A percentile compares a stretch with the other conserved stretches of the same genome.
phyloP scores from a whole-genome alignment of 1,139 yeast genomes.

The Casaregolazyma lundiana region DNA sequence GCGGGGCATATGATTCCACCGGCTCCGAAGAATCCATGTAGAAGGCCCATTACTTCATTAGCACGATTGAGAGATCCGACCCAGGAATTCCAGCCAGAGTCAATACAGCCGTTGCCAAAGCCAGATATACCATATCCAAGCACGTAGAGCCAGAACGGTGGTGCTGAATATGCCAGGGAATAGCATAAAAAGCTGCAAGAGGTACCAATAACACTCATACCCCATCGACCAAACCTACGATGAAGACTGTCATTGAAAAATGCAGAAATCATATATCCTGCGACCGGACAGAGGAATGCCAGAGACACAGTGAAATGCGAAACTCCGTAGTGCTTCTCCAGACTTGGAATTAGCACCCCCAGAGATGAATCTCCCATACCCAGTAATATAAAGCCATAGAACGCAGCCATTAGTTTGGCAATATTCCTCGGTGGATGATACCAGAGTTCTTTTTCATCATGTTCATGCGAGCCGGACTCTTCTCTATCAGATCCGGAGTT shows the following conservation, averaged over 20 bases:
- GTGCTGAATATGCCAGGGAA: constrained; percentile 41
- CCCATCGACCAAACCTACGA: constrained; percentile 40
- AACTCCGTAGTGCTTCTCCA: constrained; percentile 27
- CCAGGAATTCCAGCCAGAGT: constrained; percentile 55
- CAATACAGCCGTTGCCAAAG: constrained; percentile 49
- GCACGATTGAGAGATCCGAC: constrained; percentile 47
- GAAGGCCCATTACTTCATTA: constrained; percentile 46
- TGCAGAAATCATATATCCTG: constrained; percentile 39
- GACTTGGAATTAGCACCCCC: constrained; percentile 26
- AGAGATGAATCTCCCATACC: constrained; percentile 31
- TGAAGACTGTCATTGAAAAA: constrained; percentile 34
- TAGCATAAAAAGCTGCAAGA: constrained; percentile 38
- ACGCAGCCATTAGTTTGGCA: constrained; percentile 20
- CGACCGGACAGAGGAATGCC: constrained; percentile 29
- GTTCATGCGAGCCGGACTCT: neutral
- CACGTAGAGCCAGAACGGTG: constrained; percentile 39
- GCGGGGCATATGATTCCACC: constrained; percentile 63
- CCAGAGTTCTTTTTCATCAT: constrained; percentile 18
- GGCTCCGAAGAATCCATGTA: constrained; percentile 58
- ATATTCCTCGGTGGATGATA: constrained; percentile 21
- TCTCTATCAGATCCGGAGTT: neutral
- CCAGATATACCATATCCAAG: constrained; percentile 57
- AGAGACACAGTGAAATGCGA: constrained; percentile 26
- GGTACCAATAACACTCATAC: constrained; percentile 40
- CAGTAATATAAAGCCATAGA: constrained; percentile 26